These are phyloP conservation scores for Schrenkiella parvula DNA, from an alignment of 345 rosid species.

Conservation along the genomic window DNA sequence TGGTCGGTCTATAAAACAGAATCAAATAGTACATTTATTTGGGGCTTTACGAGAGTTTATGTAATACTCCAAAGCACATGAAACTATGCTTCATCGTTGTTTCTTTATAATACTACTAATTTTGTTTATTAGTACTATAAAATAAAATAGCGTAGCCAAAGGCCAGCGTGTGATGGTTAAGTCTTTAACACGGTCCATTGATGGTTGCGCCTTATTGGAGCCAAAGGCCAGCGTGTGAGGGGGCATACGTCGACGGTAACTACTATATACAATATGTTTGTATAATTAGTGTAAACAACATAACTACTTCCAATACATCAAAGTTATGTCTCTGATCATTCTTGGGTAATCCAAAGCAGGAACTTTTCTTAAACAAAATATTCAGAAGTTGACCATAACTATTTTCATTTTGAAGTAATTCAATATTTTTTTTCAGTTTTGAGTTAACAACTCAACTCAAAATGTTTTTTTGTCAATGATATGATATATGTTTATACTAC, in stretches of 20 bases:
- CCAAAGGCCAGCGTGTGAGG: too few species aligned
- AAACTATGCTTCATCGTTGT: neutral
- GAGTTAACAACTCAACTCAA: too few species aligned
- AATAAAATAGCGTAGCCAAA: too few species aligned
- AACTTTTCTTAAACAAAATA: neutral
- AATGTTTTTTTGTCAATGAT: too few species aligned
- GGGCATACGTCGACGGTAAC: neutral
- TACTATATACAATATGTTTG: neutral
- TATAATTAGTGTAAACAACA: neutral
- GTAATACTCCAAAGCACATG: neutral
- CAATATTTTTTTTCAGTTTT: too few species aligned
- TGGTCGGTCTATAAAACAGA: slow-evolving; percentile 9
- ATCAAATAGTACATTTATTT: neutral
- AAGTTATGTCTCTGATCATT: neutral
- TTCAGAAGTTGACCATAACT: neutral
- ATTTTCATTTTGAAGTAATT: neutral
- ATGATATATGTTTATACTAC: too few species aligned
- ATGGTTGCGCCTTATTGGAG: slow-evolving; percentile 15
- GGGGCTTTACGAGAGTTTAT: slow-evolving; percentile 7
- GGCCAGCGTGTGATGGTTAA: too few species aligned
- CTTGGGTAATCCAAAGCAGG: neutral
- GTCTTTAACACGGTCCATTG: slow-evolving; percentile 8
- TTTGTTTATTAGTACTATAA: neutral
- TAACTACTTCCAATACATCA: neutral
- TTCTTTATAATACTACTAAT: neutral